Percentiles rank a stretch among this genome's conserved stretches.
Conservation (phyloP, 768 basidiomycete genomes). For the Bullera alba region DNA sequence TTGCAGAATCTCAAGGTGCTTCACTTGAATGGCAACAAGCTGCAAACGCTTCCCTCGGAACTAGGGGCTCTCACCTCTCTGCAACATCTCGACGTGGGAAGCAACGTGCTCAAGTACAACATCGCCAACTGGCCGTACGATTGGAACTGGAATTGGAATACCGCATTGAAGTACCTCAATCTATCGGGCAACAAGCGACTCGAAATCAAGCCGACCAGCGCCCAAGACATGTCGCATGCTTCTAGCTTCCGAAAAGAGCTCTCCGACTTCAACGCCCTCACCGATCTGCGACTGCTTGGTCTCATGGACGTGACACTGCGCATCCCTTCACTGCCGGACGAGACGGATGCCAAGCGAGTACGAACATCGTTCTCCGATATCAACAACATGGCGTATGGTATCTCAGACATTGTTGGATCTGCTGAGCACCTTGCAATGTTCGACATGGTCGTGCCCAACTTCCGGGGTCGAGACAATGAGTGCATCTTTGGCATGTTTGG, state of each 20-base stretch:
- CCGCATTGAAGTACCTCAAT: slow-evolving; percentile 85
- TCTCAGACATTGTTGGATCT: slow-evolving; percentile 78
- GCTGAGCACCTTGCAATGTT: slow-evolving; percentile 77
- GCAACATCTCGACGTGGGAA: slow-evolving; percentile 81
- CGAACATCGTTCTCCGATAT: slow-evolving; percentile 84
- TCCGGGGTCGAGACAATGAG: slow-evolving; percentile 66
- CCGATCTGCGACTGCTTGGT: slow-evolving; percentile 79
- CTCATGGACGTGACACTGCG: slow-evolving; percentile 88
- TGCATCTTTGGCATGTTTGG: slow-evolving; percentile 97
- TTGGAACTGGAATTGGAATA: slow-evolving; percentile 99
- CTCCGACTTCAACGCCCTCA: slow-evolving; percentile 81
- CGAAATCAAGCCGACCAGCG: slow-evolving; percentile 76
- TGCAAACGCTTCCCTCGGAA: slow-evolving; percentile 87
- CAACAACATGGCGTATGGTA: slow-evolving; percentile 89
- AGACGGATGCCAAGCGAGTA: slow-evolving; percentile 76
- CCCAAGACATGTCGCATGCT: slow-evolving; percentile 46
- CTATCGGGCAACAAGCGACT: slow-evolving; percentile 93
- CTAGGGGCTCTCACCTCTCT: slow-evolving; percentile 72
- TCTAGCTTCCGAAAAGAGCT: slow-evolving; percentile 49
- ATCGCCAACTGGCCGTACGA: slow-evolving; percentile 98
- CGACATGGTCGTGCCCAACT: slow-evolving; percentile 83
- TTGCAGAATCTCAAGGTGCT: slow-evolving; percentile 64
- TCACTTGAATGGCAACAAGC: slow-evolving; percentile 86
- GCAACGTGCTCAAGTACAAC: slow-evolving; percentile 90
- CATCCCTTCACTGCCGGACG: slow-evolving; percentile 51